A percentile compares a stretch with the other conserved stretches of the same genome.
phyloP scores from a whole-genome alignment of 306 rosid species.

The Cucurbita argyrosperma region DNA sequence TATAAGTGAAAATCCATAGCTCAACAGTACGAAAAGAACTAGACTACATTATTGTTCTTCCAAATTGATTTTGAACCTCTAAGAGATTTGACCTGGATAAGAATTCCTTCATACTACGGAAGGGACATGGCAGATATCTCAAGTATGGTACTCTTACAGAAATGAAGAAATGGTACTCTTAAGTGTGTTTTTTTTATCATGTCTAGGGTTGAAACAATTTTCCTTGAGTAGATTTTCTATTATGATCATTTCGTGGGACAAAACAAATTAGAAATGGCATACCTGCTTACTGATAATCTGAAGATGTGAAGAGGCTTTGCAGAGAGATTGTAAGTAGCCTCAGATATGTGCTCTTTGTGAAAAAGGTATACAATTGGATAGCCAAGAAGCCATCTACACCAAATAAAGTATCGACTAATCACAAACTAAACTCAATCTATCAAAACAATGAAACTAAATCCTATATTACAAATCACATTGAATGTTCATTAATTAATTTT shows the following conservation, averaged over 20 bases:
- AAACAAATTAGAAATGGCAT: constrained; percentile 10
- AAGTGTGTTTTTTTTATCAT: background rate
- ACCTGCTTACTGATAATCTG: constrained; percentile 63
- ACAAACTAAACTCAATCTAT: background rate
- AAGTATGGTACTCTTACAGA: background rate
- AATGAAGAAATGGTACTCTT: background rate
- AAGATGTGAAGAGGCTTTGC: constrained; percentile 63
- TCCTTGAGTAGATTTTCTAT: background rate
- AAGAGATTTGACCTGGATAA: background rate
- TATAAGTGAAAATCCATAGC: no score
- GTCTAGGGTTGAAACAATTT: background rate
- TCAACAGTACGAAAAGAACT: no score
- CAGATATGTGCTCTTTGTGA: constrained; percentile 50
- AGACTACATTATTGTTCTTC: background rate
- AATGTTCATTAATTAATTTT: background rate
- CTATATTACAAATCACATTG: background rate
- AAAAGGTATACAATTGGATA: constrained; percentile 72
- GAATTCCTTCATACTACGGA: background rate
- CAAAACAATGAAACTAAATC: background rate
- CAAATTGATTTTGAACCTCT: background rate
- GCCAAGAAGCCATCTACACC: constrained; percentile 87
- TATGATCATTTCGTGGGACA: background rate
- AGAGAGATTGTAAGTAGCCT: constrained; percentile 61
- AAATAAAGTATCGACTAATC: constrained; percentile 3
- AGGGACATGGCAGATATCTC: background rate